Evolutionary conservation across 805 yeast genomes (phyloP).

Genomic region (Tetrapisispora iriomotensis): DNA sequence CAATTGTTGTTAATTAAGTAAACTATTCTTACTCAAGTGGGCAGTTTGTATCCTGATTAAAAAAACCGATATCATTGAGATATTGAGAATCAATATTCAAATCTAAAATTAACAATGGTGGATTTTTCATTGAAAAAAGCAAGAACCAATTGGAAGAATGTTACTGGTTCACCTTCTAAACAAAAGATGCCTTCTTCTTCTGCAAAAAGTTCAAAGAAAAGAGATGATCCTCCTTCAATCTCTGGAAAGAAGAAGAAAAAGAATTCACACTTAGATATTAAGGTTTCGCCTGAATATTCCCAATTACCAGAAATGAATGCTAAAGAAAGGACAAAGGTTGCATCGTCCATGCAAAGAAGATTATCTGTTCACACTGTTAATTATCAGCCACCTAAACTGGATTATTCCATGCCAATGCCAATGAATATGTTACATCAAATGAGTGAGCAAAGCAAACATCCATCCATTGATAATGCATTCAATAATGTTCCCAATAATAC

Average conservation of each 20-base stretch:
- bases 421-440: background rate
- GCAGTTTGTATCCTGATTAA: too few species aligned
- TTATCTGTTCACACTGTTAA: constrained; percentile 33
- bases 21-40: too few species aligned
- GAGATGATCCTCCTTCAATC: constrained; percentile 5
- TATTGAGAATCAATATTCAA: background rate
- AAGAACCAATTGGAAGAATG: constrained; percentile 22
- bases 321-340: constrained; percentile 31
- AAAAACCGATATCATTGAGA: too few species aligned
- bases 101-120: constrained; percentile 16
- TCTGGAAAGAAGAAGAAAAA: constrained; percentile 5
- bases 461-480: background rate
- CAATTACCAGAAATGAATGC: constrained; percentile 29
- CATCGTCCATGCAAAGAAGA: constrained; percentile 35
- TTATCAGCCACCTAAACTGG: constrained; percentile 23
- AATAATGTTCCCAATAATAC: background rate
- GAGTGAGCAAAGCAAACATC: background rate
- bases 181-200: constrained; percentile 11
- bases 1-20: too few species aligned
- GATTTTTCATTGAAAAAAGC: constrained; percentile 29
- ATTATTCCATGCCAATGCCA: constrained; percentile 25
- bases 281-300: constrained; percentile 4
- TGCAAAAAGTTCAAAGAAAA: constrained; percentile 5
- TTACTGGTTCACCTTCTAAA: constrained; percentile 10
- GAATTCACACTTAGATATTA: constrained; percentile 4